Percentiles rank a stretch among this genome's conserved stretches.
Evolutionary conservation across 2,329 filamentous ascomycete species (phyloP).

Genomic region (Fusarium musae): DNA sequence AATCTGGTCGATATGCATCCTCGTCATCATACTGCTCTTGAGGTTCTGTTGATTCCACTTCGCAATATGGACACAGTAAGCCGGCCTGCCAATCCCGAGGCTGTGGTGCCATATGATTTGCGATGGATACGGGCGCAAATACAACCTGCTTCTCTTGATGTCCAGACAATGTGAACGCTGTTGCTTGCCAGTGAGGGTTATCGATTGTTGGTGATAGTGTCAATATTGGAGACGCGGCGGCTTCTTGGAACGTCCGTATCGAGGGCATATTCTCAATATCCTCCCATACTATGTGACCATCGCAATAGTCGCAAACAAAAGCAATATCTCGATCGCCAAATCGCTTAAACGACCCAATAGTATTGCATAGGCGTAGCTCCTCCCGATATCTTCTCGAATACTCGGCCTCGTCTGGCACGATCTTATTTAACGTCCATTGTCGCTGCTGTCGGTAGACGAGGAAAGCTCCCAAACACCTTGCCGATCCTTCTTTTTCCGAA

Average conservation of each 20-base stretch:
- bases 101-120: slow-evolving; percentile 65
- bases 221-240: slow-evolving; percentile 35
- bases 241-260: slow-evolving; percentile 50
- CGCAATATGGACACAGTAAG: slow-evolving; percentile 67
- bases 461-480: slow-evolving; percentile 66
- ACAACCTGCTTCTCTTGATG: slow-evolving; percentile 62
- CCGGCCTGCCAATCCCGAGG: slow-evolving; percentile 63
- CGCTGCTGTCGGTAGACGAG: slow-evolving; percentile 64
- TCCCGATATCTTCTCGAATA: slow-evolving; percentile 56
- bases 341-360: slow-evolving; percentile 65
- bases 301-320: slow-evolving; percentile 71
- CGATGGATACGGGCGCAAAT: slow-evolving; percentile 67
- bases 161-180: slow-evolving; percentile 53
- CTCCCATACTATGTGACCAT: slow-evolving; percentile 69
- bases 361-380: slow-evolving; percentile 63
- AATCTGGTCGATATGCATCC: slow-evolving; percentile 59
- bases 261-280: slow-evolving; percentile 65
- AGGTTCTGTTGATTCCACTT: slow-evolving; percentile 59
- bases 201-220: slow-evolving; percentile 43
- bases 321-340: slow-evolving; percentile 65
- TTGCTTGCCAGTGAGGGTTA: slow-evolving; percentile 64
- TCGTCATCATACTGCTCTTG: slow-evolving; percentile 62
- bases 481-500: slow-evolving; percentile 59
- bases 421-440: slow-evolving; percentile 44
- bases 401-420: slow-evolving; percentile 45